Percentiles rank a stretch among this genome's conserved stretches.
These are phyloP conservation scores for Penicillium brevicompactum DNA, from an alignment of 2,329 filamentous ascomycete genomes.

Conservation along the genomic window DNA sequence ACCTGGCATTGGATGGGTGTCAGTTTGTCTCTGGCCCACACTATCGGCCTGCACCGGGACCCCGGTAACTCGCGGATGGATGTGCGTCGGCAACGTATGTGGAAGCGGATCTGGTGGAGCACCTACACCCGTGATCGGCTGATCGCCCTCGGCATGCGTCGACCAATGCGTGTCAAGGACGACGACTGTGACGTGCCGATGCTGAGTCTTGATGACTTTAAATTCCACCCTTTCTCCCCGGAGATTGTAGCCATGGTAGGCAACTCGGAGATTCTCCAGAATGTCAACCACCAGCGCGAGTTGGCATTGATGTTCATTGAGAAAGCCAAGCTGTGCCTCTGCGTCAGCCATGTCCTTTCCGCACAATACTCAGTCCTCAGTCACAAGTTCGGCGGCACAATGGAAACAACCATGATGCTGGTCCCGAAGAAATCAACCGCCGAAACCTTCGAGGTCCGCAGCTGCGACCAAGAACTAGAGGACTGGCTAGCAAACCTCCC, in stretches of 20 bases:
- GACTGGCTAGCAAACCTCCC: conserved; percentile 76
- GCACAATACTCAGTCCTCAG: conserved; percentile 91
- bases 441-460: conserved; percentile 76
- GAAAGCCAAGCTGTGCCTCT: conserved; percentile 85
- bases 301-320: conserved; percentile 87
- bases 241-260: conserved; percentile 68
- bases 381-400: conserved; percentile 71
- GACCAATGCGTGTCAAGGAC: conserved; percentile 88
- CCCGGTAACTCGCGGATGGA: conserved; percentile 77
- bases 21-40: conserved; percentile 87
- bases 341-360: conserved; percentile 84
- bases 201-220: conserved; percentile 82
- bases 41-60: conserved; percentile 88
- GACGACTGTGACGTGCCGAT: conserved; percentile 94
- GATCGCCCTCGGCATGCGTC: conserved; percentile 89
- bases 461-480: conserved; percentile 77
- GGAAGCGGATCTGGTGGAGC: conserved; percentile 98
- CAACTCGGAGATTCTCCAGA: conserved; percentile 71
- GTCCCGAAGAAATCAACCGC: conserved; percentile 84
- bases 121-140: conserved; percentile 94
- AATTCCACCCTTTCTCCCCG: conserved; percentile 69
- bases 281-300: conserved; percentile 72
- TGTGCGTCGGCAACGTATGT: conserved; percentile 72
- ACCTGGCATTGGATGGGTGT: conserved; percentile 99
- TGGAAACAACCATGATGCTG: conserved; percentile 83